phyloP scores from a whole-genome alignment of 805 yeast genomes.

The Phaffomyces thermotolerans region DNA sequence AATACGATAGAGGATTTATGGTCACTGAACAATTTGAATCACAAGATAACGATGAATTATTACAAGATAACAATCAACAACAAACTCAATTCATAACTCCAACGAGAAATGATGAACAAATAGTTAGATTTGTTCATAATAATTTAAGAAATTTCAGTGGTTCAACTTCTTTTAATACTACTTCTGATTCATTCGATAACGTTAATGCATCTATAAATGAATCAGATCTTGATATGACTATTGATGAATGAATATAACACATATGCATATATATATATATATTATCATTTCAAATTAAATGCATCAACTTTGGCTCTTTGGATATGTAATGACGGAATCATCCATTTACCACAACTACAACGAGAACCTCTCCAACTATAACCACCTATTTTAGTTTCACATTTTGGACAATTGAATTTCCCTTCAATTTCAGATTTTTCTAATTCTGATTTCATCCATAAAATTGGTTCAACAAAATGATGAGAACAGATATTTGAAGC shows the following conservation, averaged over 20 bases:
- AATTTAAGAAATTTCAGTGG: slow-evolving; percentile 5
- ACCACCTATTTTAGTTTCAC: slow-evolving; percentile 80
- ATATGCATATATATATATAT: not conserved
- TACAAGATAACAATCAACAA: slow-evolving; percentile 1
- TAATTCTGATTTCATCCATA: slow-evolving; percentile 86
- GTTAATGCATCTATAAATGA: slow-evolving; percentile 26
- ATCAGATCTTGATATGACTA: slow-evolving; percentile 37
- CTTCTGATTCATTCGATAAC: slow-evolving; percentile 11
- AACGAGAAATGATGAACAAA: slow-evolving; percentile 1
- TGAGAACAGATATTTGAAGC: slow-evolving; percentile 71
- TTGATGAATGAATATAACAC: slow-evolving; percentile 32
- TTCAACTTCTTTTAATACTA: slow-evolving; percentile 3
- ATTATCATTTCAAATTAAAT: slow-evolving; percentile 10
- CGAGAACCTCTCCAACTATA: slow-evolving; percentile 92
- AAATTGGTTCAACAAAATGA: slow-evolving; percentile 78
- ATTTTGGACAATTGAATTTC: slow-evolving; percentile 76
- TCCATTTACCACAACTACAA: slow-evolving; percentile 95
- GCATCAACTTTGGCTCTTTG: slow-evolving; percentile 78
- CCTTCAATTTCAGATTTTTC: slow-evolving; percentile 76
- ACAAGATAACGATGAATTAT: slow-evolving; percentile 3
- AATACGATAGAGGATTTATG: slow-evolving; percentile 22
- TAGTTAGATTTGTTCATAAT: slow-evolving; percentile 3
- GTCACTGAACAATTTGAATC: slow-evolving; percentile 21
- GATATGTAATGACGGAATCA: slow-evolving; percentile 83
- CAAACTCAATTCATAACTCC: slow-evolving; percentile 12